Base-by-base conservation (phyloP, 345 rosid genomes). In the Heritiera littoralis region DNA sequence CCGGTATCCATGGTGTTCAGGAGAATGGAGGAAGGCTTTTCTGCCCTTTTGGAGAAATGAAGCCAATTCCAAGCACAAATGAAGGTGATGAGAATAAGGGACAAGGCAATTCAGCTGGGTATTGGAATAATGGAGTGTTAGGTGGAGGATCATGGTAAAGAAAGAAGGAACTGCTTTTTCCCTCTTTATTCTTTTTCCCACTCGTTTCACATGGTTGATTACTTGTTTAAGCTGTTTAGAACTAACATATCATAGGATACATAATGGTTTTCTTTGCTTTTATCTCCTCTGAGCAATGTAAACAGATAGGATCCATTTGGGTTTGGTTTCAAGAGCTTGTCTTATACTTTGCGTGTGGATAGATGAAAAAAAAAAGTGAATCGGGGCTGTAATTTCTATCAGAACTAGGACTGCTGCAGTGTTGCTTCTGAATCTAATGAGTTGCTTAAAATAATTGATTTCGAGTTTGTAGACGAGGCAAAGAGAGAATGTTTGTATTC, bases 71-170 rank as follows among this genome's bases (percentile, higher is more conserved):
- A 23, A 77, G 64, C 76, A 28, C 86, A 54, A 76, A 38, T 59
- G 92, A 80, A 77, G 81, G 78, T 49, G 84, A 87, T 80, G 82
- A 68, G n/a, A 89, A 78, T 48, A 89, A 84, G 71, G 89, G 84
- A 74, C 85, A 83, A 73, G 89, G 82, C 43, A 65, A 70, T 83
- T 77, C 91, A 59, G 74, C 72, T 52, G 88, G 86, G 38, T 88
- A 84, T 60, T 88, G 91, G 91, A 85, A 78, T 46, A 78, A 78
- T 80, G 91, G 89, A 56, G 60, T 80, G 83, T 61, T 86, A 35
- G 87, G 86, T 60, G 87, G 86, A 23, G 88, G 88, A 85, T 79
- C 88, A 54, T 85, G 90, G 86, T 84, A 65, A 85, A 51, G 38
- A 71, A 80, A 61, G 32, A 64, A 38, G 48, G 64, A 69, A 23